Conservation (phyloP, 768 basidiomycete species). For the Lentinula sp. region DNA sequence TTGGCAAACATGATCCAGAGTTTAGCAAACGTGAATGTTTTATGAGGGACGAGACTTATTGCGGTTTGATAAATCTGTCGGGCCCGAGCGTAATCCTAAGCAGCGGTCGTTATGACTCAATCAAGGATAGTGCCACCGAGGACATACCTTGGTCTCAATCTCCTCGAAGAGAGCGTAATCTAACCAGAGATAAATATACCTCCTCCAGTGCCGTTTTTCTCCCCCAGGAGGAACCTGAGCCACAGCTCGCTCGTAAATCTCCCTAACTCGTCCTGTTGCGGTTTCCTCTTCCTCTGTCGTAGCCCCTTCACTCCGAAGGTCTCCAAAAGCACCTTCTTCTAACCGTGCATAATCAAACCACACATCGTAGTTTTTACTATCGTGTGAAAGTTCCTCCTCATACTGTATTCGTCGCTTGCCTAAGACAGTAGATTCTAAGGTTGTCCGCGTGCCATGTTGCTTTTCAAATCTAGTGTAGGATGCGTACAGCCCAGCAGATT, state of each 20-base stretch:
- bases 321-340: slow-evolving; percentile 82
- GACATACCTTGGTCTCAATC: slow-evolving; percentile 79
- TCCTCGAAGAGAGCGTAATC: slow-evolving; percentile 97
- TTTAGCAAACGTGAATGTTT: slow-evolving; percentile 96
- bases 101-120: not conserved
- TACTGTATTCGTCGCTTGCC: slow-evolving; percentile 99
- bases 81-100: slow-evolving; percentile 75
- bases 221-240: slow-evolving; percentile 91
- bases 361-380: slow-evolving; percentile 91
- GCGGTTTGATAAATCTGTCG: slow-evolving; percentile 92
- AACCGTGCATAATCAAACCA: slow-evolving; percentile 97
- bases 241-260: slow-evolving; percentile 94
- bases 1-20: slow-evolving; percentile 90
- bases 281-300: slow-evolving; percentile 65
- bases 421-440: slow-evolving; percentile 89
- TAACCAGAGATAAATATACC: slow-evolving; percentile 90
- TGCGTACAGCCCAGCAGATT: slow-evolving; percentile 82
- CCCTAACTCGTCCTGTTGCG: slow-evolving; percentile 65
- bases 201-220: slow-evolving; percentile 89
- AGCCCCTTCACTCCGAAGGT: slow-evolving; percentile 49
- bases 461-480: slow-evolving; percentile 98
- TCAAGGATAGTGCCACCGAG: not conserved
- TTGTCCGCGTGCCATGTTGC: slow-evolving; percentile 85
- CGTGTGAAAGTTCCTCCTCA: slow-evolving; percentile 90
- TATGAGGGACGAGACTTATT: slow-evolving; percentile 86